A percentile compares a stretch with the other conserved stretches of the same genome.
These are phyloP conservation scores for Spathaspora sp. DNA, from an alignment of 805 yeast genomes.

Conservation along the genomic window DNA sequence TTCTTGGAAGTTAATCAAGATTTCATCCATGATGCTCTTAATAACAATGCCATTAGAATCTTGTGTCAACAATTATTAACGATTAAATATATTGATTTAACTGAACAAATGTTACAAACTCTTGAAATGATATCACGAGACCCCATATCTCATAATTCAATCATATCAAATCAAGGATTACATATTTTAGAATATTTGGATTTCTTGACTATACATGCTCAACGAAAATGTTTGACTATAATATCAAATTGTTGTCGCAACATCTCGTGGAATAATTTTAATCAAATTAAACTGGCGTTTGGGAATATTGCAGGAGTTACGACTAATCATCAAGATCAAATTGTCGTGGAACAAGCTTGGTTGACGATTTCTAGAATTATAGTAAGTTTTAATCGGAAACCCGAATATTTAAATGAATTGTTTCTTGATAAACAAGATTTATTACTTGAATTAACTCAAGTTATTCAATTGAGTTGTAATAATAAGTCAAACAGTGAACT, in stretches of 20 bases:
- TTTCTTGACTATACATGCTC: constrained; percentile 86
- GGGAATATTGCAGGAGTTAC: constrained; percentile 57
- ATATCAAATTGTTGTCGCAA: constrained; percentile 65
- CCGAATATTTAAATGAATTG: constrained; percentile 44
- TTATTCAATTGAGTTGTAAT: constrained; percentile 24
- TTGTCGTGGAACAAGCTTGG: constrained; percentile 64
- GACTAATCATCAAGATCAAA: constrained; percentile 51
- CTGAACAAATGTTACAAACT: constrained; percentile 85
- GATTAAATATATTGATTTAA: constrained; percentile 81
- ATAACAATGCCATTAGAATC: constrained; percentile 61
- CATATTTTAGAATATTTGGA: constrained; percentile 69
- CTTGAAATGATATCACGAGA: constrained; percentile 62
- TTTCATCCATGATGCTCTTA: constrained; percentile 57
- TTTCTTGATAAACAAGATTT: constrained; percentile 18
- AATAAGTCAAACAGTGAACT: constrained; percentile 16
- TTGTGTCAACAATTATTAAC: constrained; percentile 66
- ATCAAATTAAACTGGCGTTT: constrained; percentile 52
- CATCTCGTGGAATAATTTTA: constrained; percentile 42
- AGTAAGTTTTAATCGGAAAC: constrained; percentile 43
- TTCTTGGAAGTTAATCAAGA: constrained; percentile 71
- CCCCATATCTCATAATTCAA: constrained; percentile 43
- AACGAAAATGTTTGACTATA: constrained; percentile 71
- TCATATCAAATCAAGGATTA: constrained; percentile 60
- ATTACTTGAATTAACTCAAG: constrained; percentile 19
- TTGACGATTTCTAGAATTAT: constrained; percentile 57